Conservation (phyloP, 2,329 filamentous ascomycete species). For the Blastomyces emzantsi region DNA sequence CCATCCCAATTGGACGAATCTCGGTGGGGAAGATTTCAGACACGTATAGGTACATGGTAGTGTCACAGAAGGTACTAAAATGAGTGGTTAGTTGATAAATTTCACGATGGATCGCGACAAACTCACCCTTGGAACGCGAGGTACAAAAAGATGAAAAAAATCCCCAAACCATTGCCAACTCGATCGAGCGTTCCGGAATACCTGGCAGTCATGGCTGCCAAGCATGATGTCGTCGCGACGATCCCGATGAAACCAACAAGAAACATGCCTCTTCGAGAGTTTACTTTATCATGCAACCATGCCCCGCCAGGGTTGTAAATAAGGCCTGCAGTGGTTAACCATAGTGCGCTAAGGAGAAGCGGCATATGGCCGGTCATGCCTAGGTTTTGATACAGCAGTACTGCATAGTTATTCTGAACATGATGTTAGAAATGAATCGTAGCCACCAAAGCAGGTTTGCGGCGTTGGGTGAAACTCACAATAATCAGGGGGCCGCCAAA, state of each 20-base stretch:
- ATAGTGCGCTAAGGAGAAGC: constrained; percentile 37
- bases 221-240: constrained; percentile 33
- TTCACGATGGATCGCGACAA: neutral
- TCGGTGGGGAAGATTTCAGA: constrained; percentile 43
- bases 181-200: constrained; percentile 33
- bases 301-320: constrained; percentile 31
- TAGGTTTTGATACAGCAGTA: constrained; percentile 38
- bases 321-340: constrained; percentile 41
- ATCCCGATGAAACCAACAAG: constrained; percentile 37
- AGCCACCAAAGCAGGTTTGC: neutral
- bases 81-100: constrained; percentile 11
- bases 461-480: constrained; percentile 26
- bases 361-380: constrained; percentile 38
- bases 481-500: constrained; percentile 47
- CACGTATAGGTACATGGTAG: constrained; percentile 41
- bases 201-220: constrained; percentile 32
- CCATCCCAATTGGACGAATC: constrained; percentile 45
- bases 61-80: constrained; percentile 37
- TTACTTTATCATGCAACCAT: constrained; percentile 31
- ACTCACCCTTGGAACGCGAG: constrained; percentile 42
- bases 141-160: constrained; percentile 39
- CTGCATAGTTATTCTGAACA: constrained; percentile 40
- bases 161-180: constrained; percentile 35
- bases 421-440: neutral
- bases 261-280: constrained; percentile 35